Evolutionary conservation across 257 asterid species (phyloP).

Genomic region (Scutellaria barbata): DNA sequence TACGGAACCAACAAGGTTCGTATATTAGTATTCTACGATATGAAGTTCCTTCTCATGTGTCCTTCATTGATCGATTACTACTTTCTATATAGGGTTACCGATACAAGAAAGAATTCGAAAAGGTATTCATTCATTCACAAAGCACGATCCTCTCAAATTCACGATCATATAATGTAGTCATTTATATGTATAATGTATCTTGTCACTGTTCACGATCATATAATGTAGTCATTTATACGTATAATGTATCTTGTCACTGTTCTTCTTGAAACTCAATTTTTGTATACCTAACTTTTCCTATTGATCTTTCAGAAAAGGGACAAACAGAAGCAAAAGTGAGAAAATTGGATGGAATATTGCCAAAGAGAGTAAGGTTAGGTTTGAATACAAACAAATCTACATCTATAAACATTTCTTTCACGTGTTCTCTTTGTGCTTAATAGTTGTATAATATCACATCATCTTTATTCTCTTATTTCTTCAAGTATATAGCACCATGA

Average conservation of each 20-base stretch:
- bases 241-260: too few relatives aligned
- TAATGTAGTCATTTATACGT: background rate
- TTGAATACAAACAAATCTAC: background rate
- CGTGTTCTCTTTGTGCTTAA: background rate
- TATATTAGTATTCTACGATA: background rate
- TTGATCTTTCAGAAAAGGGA: constrained; percentile 37
- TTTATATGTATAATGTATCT: too few relatives aligned
- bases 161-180: background rate
- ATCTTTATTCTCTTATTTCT: background rate
- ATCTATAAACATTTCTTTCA: background rate
- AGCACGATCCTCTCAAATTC: background rate
- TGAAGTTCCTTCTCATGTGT: background rate
- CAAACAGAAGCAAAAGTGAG: constrained; percentile 36
- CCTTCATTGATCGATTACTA: constrained; percentile 5
- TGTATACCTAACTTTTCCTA: background rate
- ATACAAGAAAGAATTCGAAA: constrained; percentile 56
- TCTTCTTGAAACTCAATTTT: background rate
- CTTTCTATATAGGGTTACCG: constrained; percentile 56
- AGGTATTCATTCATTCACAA: constrained; percentile 50
- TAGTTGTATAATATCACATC: background rate
- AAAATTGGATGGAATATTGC: background rate
- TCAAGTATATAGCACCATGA: background rate
- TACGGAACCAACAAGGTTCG: constrained; percentile 80
- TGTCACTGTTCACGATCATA: background rate
- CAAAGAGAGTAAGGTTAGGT: constrained; percentile 14